These are phyloP conservation scores for Pyrenula massariospora DNA, from an alignment of 495 filamentous ascomycete genomes.

Conservation along the genomic window DNA sequence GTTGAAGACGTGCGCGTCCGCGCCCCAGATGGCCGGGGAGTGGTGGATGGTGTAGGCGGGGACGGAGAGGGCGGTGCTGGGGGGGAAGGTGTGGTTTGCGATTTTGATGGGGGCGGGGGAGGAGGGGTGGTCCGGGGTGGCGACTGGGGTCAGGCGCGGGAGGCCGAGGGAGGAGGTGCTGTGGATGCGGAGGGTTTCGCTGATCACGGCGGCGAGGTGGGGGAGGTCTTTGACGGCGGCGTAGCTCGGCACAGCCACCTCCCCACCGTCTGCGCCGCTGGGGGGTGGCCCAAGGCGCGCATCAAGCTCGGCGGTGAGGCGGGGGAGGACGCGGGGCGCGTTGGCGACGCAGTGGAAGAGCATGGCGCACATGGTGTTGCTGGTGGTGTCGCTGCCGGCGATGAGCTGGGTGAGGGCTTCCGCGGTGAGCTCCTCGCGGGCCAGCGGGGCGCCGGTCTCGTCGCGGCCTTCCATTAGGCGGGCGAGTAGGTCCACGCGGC, in stretches of 20 bases:
- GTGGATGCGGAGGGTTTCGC: slow-evolving; percentile 85
- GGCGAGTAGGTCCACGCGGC: slow-evolving; percentile 69
- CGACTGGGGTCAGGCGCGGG: slow-evolving; percentile 63
- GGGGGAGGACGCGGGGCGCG: slow-evolving; percentile 51
- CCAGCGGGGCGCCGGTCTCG: slow-evolving; percentile 59
- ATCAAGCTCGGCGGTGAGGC: slow-evolving; percentile 65
- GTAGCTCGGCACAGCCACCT: slow-evolving; percentile 53
- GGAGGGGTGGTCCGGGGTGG: slow-evolving; percentile 14
- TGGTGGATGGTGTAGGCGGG: slow-evolving; percentile 86
- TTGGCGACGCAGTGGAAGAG: slow-evolving; percentile 65
- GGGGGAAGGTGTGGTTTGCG: slow-evolving; percentile 52
- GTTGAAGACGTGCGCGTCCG: slow-evolving; percentile 63
- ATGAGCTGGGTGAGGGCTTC: slow-evolving; percentile 87
- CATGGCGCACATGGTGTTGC: slow-evolving; percentile 79
- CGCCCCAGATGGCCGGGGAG: slow-evolving; percentile 69
- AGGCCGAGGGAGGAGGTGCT: slow-evolving; percentile 81
- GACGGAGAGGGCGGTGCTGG: slow-evolving; percentile 68
- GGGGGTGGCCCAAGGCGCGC: slow-evolving; percentile 28
- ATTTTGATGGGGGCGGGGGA: slow-evolving; percentile 34
- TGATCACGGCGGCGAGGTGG: slow-evolving; percentile 71
- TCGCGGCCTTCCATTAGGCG: slow-evolving; percentile 82
- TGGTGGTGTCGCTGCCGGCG: slow-evolving; percentile 82
- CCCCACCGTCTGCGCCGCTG: slow-evolving; percentile 3
- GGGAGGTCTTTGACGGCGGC: slow-evolving; percentile 63
- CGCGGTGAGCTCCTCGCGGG: slow-evolving; percentile 70